phyloP scores from a whole-genome alignment of 2,329 filamentous ascomycete species.

The Colletotrichum theobromicola region DNA sequence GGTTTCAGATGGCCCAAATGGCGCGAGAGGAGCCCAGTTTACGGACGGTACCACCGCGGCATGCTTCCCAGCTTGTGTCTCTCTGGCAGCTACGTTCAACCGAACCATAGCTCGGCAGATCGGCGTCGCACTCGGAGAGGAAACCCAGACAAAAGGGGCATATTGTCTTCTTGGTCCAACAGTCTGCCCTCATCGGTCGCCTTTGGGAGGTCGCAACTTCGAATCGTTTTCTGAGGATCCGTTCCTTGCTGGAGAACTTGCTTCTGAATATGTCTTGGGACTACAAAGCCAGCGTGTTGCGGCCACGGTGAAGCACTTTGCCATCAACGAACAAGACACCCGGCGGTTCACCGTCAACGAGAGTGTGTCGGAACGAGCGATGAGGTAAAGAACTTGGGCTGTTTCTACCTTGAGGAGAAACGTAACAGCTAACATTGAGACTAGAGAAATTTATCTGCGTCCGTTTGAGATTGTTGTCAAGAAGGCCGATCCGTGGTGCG shows the following conservation, averaged over 20 bases:
- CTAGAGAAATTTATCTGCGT: conserved; percentile 33
- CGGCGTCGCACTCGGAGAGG: conserved; percentile 40
- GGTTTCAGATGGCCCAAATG: not conserved
- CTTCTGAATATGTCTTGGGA: conserved; percentile 30
- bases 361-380: not conserved
- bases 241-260: conserved; percentile 44
- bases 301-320: conserved; percentile 17
- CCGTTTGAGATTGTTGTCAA: conserved; percentile 41
- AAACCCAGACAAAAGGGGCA: conserved; percentile 50
- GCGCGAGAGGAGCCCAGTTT: not conserved
- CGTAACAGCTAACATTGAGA: not conserved
- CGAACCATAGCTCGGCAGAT: conserved; percentile 58
- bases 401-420: not conserved
- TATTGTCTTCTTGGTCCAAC: conserved; percentile 66
- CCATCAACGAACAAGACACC: conserved; percentile 3
- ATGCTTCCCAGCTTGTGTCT: not conserved
- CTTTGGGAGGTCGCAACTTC: conserved; percentile 67
- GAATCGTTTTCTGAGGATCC: conserved; percentile 66
- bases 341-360: not conserved
- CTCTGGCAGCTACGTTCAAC: conserved; percentile 67
- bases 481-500: conserved; percentile 35
- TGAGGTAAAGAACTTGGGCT: not conserved
- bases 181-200: conserved; percentile 66
- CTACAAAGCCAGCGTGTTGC: conserved; percentile 25
- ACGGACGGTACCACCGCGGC: not conserved